Evolutionary conservation across 257 asterid genomes (phyloP).

Genomic region (Voacanga thouarsii): DNA sequence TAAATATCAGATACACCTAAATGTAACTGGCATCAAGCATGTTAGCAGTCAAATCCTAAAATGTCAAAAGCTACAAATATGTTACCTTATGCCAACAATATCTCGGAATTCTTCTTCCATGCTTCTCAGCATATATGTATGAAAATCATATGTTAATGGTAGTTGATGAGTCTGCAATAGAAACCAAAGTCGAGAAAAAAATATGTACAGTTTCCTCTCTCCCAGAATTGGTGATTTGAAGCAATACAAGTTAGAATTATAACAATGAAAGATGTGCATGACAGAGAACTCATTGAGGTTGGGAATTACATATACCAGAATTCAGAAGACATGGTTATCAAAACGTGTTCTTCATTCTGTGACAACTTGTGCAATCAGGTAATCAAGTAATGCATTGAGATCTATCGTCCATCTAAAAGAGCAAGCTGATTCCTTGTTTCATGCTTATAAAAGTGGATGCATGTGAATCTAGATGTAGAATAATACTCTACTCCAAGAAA

Average conservation of each 20-base stretch:
- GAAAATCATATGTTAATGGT: slow-evolving; percentile 84
- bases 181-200: slow-evolving; percentile 13
- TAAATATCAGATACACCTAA: background rate
- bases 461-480: background rate
- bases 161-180: slow-evolving; percentile 78
- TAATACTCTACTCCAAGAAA: background rate
- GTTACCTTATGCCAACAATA: slow-evolving; percentile 90
- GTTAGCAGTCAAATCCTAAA: background rate
- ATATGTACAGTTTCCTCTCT: background rate
- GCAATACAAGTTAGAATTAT: background rate
- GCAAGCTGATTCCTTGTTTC: background rate
- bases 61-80: background rate
- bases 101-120: slow-evolving; percentile 98
- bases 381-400: background rate
- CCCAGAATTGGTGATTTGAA: background rate
- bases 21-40: background rate
- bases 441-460: background rate
- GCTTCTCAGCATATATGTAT: slow-evolving; percentile 91
- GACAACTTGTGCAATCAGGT: background rate
- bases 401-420: background rate
- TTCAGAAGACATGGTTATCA: background rate
- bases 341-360: background rate
- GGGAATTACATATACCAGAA: background rate
- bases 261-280: background rate
- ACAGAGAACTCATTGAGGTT: background rate